Base-by-base conservation (phyloP, 2,329 filamentous ascomycete genomes). In the Hypoxylon sp. region DNA sequence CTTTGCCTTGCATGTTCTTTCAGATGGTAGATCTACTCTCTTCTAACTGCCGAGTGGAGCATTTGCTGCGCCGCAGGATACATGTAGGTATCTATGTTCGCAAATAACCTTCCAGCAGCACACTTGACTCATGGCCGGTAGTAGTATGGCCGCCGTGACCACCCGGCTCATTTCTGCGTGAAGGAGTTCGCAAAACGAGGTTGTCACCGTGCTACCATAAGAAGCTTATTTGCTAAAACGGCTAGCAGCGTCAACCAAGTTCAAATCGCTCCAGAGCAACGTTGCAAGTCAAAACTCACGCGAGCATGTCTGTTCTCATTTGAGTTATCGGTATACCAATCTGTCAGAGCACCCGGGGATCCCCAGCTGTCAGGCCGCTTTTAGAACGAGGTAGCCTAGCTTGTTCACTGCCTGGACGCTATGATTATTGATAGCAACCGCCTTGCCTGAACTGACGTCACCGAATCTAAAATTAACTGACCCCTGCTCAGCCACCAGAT, bases 321-420 rank as follows among this genome's bases (percentile, higher is more conserved):
- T 53, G 39, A 62, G 27, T 42, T 68, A 2, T 54, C 55, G 54
- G 65, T 58, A 37, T 47, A 60, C 47, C 24, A 27, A 52, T 19
- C 51, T 48, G n/a, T 29, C 59, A 50, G 52, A 50, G 27, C 35
- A 53, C 50, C 53, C 67, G 60, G 68, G 47, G 32, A 62, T 70
- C 68, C 68, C 68, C 68, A 70, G 68, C 44, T 47, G 27, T 56
- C 50, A 60, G 21, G 42, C 67, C 54, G 67, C 27, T 11, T 58
- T 50, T 37, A 39, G 31, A 19, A 10, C 21, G 13, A 24, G 35
- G 46, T 47, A 37, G 39, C 42, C 27, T 8, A 61, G 37, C 54
- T 57, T 31, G 29, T n/a, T 37, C 51, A 35, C 11, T 60, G 17
- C 17, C 13, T 29, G 24, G 4, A 35, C 17, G 7, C 37, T 17